Base-by-base conservation (phyloP, 257 asterid species). In the Mitragyna speciosa region DNA sequence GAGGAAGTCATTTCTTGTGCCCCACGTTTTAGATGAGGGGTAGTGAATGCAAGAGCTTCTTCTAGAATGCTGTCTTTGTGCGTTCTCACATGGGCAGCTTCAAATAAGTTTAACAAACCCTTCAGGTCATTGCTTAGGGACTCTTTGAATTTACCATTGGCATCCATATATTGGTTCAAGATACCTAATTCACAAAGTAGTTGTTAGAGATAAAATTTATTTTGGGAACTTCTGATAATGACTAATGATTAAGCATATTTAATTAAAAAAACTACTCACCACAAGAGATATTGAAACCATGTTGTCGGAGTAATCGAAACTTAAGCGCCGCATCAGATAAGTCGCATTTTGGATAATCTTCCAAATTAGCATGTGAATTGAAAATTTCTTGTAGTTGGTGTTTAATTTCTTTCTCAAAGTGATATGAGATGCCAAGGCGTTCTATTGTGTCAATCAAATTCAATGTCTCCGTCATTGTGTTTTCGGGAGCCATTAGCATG, bases 251-350 rank as follows among this genome's bases (percentile, higher is more conserved):
- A 36, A 36, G 41, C 4, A 9, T 1, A 10, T 49, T 10, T 2
- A 12, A 6, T 6, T n/a, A n/a, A 20, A 0, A 6, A 4, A 20
- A 6, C 22, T 7, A 16, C 51, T 0, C 83, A 87, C 91, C 85
- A 6, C 82, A 58, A 43, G 90, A 83, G 58, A 86, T 77, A 59
- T 54, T 51, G 75, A 68, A 77, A 14, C 89, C 89, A 31, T 85
- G 92, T 71, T 87, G 88, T 22, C 92, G 82, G 2, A 87, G 51
- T 24, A 81, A 26, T 26, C 90, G 85, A 70, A 86, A 88, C 17
- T 77, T 81, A 19, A 84, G 78, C 7, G 87, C 76, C 63, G 56
- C 66, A 12, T 63, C 76, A 45, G 15, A 48, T 1, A 82, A 70
- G 74, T 85, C 81, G 14, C 65, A 16, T 0, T 56, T 12, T 22